phyloP scores from a whole-genome alignment of 371 early-diverging fungal species.

The Racocetra persica region DNA sequence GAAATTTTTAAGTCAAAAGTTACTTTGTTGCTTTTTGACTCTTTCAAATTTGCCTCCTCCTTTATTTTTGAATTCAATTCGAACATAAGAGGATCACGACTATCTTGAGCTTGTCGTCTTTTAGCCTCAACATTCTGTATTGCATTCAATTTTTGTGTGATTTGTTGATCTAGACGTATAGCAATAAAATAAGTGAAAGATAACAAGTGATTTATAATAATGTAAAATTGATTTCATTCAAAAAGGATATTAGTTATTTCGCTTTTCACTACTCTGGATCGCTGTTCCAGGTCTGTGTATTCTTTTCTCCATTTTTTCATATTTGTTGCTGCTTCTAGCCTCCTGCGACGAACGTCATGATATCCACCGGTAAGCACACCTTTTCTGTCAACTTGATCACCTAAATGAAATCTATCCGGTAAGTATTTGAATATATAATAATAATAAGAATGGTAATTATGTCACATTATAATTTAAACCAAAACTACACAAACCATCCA shows the following conservation, averaged over 20 bases:
- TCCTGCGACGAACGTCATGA: constrained; percentile 75
- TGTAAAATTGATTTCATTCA: background rate
- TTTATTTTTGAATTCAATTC: constrained; percentile 61
- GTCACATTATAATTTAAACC: background rate
- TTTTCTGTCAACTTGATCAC: constrained; percentile 92
- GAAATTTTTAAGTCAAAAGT: background rate
- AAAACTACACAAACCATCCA: constrained; percentile 71
- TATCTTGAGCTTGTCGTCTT: constrained; percentile 58
- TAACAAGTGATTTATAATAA: background rate
- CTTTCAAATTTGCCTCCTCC: constrained; percentile 63
- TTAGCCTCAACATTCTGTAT: constrained; percentile 60
- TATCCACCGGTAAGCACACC: constrained; percentile 96
- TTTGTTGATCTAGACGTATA: constrained; percentile 74
- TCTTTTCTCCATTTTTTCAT: constrained; percentile 50
- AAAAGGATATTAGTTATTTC: constrained; percentile 42
- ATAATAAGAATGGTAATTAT: constrained; percentile 12
- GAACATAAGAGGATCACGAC: constrained; percentile 58
- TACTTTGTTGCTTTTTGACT: constrained; percentile 57
- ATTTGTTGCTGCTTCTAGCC: constrained; percentile 71
- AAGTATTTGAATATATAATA: background rate
- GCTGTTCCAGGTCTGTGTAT: constrained; percentile 38
- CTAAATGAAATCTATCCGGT: constrained; percentile 45
- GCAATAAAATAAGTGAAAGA: background rate
- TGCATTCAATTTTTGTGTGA: constrained; percentile 62
- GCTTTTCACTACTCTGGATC: constrained; percentile 29